Evolutionary conservation across 371 early-diverging fungal genomes (phyloP).

Genomic region (Dipsacomyces acuminosporus): DNA sequence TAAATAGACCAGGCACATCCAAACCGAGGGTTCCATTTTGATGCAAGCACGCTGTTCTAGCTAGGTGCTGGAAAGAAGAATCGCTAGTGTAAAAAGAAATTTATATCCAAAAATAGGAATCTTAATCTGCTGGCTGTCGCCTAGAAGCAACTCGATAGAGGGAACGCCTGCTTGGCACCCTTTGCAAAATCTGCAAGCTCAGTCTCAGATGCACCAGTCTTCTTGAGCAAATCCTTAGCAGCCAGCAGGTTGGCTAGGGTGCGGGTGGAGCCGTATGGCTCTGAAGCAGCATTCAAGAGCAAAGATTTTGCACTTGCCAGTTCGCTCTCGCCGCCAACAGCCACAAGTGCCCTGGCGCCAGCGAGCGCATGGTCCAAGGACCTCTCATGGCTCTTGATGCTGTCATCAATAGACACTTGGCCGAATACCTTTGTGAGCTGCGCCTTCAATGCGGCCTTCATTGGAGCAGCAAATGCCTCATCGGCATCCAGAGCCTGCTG

Average conservation of each 20-base stretch:
- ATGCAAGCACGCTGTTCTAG: too few species aligned
- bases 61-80: too few species aligned
- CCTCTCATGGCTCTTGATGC: constrained; percentile 8
- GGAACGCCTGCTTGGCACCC: constrained; percentile 18
- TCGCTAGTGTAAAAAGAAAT: too few species aligned
- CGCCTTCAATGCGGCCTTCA: constrained; percentile 38
- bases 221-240: constrained; percentile 16
- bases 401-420: constrained; percentile 11
- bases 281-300: constrained; percentile 12
- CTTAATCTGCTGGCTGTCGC: too few species aligned
- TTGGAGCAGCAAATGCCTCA: constrained; percentile 38
- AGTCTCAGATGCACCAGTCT: constrained; percentile 10
- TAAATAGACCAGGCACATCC: too few species aligned
- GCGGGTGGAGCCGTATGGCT: constrained; percentile 15
- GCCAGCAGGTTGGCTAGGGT: constrained; percentile 17
- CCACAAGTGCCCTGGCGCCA: constrained; percentile 21
- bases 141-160: constrained; percentile 38
- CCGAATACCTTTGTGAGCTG: constrained; percentile 39
- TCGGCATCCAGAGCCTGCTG: constrained; percentile 22
- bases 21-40: too few species aligned
- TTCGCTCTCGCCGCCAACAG: constrained; percentile 19
- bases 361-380: constrained; percentile 10
- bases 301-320: constrained; percentile 10
- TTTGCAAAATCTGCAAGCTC: constrained; percentile 13
- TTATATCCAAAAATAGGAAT: too few species aligned